Conservation (phyloP, 306 rosid genomes). For the Castanospermum australe region DNA sequence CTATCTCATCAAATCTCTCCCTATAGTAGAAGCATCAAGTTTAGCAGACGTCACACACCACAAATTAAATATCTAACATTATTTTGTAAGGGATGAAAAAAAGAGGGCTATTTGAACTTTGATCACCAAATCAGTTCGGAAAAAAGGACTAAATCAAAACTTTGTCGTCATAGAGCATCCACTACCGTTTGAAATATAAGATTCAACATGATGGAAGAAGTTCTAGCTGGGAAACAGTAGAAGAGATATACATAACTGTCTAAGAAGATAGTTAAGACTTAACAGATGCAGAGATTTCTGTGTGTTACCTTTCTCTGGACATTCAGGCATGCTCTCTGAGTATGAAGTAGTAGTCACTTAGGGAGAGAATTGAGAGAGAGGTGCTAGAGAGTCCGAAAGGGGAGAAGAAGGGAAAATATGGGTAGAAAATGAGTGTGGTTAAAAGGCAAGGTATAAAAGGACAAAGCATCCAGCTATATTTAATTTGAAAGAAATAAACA, state of each 20-base stretch:
- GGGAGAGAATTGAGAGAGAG: constrained; percentile 36
- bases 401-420: constrained; percentile 48
- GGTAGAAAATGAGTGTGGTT: constrained; percentile 55
- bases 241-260: not conserved
- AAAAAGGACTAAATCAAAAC: not conserved
- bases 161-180: not conserved
- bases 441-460: constrained; percentile 73
- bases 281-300: constrained; percentile 9
- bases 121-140: not conserved
- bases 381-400: constrained; percentile 15
- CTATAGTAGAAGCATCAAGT: constrained; percentile 13
- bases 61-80: not conserved
- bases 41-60: not conserved
- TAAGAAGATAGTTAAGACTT: not conserved
- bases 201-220: constrained; percentile 1
- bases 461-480: constrained; percentile 43
- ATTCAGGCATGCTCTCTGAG: constrained; percentile 90
- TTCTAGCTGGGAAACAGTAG: not conserved
- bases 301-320: constrained; percentile 94
- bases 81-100: not conserved
- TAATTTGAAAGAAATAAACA: constrained; percentile 34
- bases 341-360: constrained; percentile 40
- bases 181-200: not conserved
- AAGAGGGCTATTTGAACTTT: not conserved
- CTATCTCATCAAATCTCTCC: constrained; percentile 86